Base-by-base conservation (phyloP, 1,139 yeast species). In the Suhomyces wounanorum region DNA sequence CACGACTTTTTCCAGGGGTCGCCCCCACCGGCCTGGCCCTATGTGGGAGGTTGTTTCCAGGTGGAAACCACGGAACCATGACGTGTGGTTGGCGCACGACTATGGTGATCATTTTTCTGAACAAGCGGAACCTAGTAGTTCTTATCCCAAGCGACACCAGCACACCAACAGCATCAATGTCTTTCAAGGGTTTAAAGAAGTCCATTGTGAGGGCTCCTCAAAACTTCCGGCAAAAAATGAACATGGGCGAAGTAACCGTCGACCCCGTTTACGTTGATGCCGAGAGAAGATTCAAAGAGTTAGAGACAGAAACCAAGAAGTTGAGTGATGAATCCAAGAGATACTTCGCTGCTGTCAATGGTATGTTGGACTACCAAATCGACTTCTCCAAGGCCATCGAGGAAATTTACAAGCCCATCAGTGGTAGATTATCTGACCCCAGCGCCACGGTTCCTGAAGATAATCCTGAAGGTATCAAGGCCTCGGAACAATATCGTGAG, bases 251-350 rank as follows among this genome's bases (percentile, higher is more conserved):
- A 47, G 78, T 81, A 49, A 89, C 97, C 47, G 79, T 76, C 49
- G 99, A 94, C 66, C 83, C 96, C 0, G 97, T 94, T 18, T 94
- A 91, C 67, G 80, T 81, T 45, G 99, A 94, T 71, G 98, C 98
- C 8, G 99, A 94, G 69, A 81, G 97, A 67, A 82, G 99, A 62
- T 94, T 95, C 77, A 89, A 88, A 66, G 97, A 92, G 66, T 76
- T 94, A 63, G 99, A 94, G 68, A 68, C 72, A 18, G 97, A 92
- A 69, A 91, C 98, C 44, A 89, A 90, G 72, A 88, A 90, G 65
- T 77, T 94, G 55, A 89, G 94, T 60, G 91, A 87, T 49, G 98
- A 94, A 71, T 86, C 96, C 43, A 89, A 86, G 63, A 82, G 96
- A 64, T 94, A 94, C 69, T 90, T 89, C 59, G 79, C 81, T 40